Percentiles rank a stretch among this genome's conserved stretches.
Conservation (phyloP, 768 basidiomycete genomes). For the Sistotremastrum niveocremeum region DNA sequence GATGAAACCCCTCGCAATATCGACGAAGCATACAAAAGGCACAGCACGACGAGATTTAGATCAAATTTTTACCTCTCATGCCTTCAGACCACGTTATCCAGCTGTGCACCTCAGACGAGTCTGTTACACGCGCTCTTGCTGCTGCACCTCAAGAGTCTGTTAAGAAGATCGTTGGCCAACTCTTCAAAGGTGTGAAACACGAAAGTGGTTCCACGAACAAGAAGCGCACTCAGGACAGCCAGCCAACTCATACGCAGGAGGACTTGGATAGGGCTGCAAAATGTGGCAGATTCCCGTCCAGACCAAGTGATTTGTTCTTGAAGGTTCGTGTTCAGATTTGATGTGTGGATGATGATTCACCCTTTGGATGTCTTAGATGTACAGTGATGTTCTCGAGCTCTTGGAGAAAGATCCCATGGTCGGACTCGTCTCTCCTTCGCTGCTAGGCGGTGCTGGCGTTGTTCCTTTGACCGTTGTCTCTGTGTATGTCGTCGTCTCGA, state of each 20-base stretch:
- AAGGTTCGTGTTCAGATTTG: conserved; percentile 24
- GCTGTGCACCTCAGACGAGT: conserved; percentile 20
- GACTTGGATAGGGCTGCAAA: conserved; percentile 33
- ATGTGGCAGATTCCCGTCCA: conserved; percentile 38
- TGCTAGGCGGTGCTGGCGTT: conserved; percentile 50
- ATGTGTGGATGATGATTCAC: background rate
- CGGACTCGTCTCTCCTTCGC: conserved; percentile 44
- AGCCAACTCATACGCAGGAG: conserved; percentile 20
- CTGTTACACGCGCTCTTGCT: conserved; percentile 30
- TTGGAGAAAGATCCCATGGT: conserved; percentile 41
- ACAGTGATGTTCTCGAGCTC: conserved; percentile 44
- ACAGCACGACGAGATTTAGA: too few species aligned
- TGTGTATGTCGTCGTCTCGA: conserved; percentile 20
- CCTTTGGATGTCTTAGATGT: conserved; percentile 29
- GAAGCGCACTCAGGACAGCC: conserved; percentile 10
- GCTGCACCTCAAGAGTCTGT: conserved; percentile 22
- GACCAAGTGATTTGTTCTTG: conserved; percentile 47
- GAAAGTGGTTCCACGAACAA: conserved; percentile 9
- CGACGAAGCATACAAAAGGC: too few species aligned
- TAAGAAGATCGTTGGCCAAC: conserved; percentile 22
- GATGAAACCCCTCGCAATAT: too few species aligned
- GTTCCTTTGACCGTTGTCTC: conserved; percentile 51
- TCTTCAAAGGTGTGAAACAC: conserved; percentile 25
- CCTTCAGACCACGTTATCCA: conserved; percentile 17
- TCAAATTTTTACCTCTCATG: conserved; percentile 6